Base-by-base conservation (phyloP, 83 land plant genomes). In the Diphasiastrum complanatum region DNA sequence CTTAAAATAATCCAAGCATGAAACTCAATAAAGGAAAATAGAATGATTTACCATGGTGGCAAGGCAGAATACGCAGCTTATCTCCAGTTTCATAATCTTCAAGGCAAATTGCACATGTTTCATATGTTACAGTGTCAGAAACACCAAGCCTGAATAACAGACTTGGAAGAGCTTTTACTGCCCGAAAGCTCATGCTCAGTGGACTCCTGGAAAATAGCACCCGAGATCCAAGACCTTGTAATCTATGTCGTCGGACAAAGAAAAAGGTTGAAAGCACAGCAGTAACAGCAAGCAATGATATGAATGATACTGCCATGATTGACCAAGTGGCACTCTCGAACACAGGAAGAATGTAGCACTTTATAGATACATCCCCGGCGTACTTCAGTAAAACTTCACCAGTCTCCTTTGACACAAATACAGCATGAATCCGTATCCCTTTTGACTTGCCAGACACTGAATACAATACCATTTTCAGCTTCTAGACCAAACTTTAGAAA, bases 21-120 rank as follows among this genome's bases (percentile, higher is more conserved):
- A n/a, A n/a, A n/a, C n/a, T n/a, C n/a, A n/a, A n/a, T n/a, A n/a
- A n/a, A n/a, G n/a, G n/a, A n/a, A n/a, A n/a, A n/a, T n/a, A n/a
- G n/a, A n/a, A n/a, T n/a, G n/a, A n/a, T n/a, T n/a, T 69, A 86
- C 91, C 76, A 73, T 86, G 91, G 45, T 56, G 49, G 56, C 91
- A 83, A 45, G 91, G 87, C 4, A 86, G 82, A 54, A 80, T 63
- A 37, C 81, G 68, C 34, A 86, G 52, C 16, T 27, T 50, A 33
- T 79, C 79, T 14, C 91, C 91, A 61, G 70, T 68, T 30, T 51
- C 67, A 60, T 86, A 86, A 45, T 86, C 91, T 73, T 86, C 87
- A 33, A 86, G 75, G 47, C 87, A 86, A 18, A 86, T 80, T 33
- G 78, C 70, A 65, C 91, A 86, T 11, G 87, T 75, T 46, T 82